These are phyloP conservation scores for Stachybotrys elegans DNA, from an alignment of 2,329 filamentous ascomycete species.

Conservation along the genomic window DNA sequence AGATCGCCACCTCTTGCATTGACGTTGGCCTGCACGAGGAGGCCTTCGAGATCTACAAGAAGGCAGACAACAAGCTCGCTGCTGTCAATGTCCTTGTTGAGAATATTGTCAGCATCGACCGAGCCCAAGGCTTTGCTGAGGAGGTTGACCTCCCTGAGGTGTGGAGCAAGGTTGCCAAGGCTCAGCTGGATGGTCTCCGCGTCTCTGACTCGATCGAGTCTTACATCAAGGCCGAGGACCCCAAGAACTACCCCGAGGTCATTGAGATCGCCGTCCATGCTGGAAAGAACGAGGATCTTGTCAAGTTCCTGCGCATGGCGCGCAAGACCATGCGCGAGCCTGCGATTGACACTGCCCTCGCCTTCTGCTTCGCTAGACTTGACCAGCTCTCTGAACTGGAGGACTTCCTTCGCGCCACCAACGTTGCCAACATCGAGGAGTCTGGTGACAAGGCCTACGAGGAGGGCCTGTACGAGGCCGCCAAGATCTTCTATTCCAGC, in stretches of 20 bases:
- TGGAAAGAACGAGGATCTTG: conserved; percentile 94
- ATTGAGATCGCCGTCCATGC: conserved; percentile 94
- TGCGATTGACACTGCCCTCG: conserved; percentile 86
- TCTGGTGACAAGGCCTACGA: conserved; percentile 97
- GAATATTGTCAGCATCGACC: conserved; percentile 95
- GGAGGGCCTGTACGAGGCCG: conserved; percentile 89
- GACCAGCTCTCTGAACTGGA: conserved; percentile 91
- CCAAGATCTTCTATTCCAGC: conserved; percentile 97
- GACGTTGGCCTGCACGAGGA: conserved; percentile 94
- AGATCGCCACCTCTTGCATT: conserved; percentile 90
- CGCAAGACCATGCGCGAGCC: conserved; percentile 95
- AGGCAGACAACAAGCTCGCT: conserved; percentile 81
- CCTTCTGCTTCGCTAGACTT: conserved; percentile 88
- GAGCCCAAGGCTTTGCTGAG: conserved; percentile 92
- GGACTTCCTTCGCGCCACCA: conserved; percentile 88
- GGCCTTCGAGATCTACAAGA: conserved; percentile 98
- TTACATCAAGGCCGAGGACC: conserved; percentile 91
- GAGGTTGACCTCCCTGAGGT: conserved; percentile 91
- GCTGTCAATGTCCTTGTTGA: conserved; percentile 92
- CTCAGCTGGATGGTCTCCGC: conserved; percentile 91
- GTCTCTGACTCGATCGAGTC: conserved; percentile 91
- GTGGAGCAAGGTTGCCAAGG: conserved; percentile 98
- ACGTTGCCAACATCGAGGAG: conserved; percentile 92
- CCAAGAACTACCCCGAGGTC: conserved; percentile 89
- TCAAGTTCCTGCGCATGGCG: conserved; percentile 96